Evolutionary conservation across 768 basidiomycete species (phyloP).

Genomic region (Udeniomyces megalosporus): DNA sequence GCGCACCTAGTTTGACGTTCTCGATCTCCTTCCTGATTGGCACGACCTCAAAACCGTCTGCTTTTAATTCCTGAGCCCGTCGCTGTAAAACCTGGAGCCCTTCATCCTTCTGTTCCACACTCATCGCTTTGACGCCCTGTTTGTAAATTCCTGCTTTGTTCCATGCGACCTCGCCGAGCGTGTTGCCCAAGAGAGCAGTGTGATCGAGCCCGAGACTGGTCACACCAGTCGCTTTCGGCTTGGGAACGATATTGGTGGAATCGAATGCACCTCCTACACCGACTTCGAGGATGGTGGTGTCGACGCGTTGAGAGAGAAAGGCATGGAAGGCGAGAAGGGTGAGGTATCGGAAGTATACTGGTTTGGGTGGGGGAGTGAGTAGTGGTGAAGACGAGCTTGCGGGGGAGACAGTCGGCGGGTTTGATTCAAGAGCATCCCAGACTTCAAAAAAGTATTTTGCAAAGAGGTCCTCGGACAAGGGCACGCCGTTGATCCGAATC

Average conservation of each 20-base stretch:
- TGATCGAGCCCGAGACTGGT: conserved; percentile 89
- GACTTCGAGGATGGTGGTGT: conserved; percentile 87
- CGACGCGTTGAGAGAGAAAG: conserved; percentile 63
- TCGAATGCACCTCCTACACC: conserved; percentile 89
- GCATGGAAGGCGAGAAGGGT: conserved; percentile 84
- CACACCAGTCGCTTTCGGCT: conserved; percentile 75
- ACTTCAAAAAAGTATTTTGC: conserved; percentile 88
- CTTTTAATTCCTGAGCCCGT: conserved; percentile 43
- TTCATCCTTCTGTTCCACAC: conserved; percentile 57
- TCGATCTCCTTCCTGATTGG: conserved; percentile 39
- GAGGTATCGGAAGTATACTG: conserved; percentile 83
- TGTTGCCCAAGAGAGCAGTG: conserved; percentile 68
- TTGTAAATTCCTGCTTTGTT: conserved; percentile 98
- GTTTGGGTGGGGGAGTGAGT: conserved; percentile 45
- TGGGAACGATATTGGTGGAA: conserved; percentile 87
- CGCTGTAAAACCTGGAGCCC: conserved; percentile 51
- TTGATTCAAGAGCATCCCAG: conserved; percentile 64
- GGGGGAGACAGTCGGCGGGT: conserved; percentile 39
- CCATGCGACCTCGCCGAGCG: conserved; percentile 72
- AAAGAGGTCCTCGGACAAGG: conserved; percentile 75
- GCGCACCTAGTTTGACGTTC: conserved; percentile 45
- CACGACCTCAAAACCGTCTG: conserved; percentile 44
- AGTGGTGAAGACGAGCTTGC: conserved; percentile 2
- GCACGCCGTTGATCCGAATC: conserved; percentile 79
- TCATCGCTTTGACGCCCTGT: conserved; percentile 68